A percentile compares a stretch with the other conserved stretches of the same genome.
phyloP scores from a whole-genome alignment of 495 filamentous ascomycete genomes.

The Neurospora africana region DNA sequence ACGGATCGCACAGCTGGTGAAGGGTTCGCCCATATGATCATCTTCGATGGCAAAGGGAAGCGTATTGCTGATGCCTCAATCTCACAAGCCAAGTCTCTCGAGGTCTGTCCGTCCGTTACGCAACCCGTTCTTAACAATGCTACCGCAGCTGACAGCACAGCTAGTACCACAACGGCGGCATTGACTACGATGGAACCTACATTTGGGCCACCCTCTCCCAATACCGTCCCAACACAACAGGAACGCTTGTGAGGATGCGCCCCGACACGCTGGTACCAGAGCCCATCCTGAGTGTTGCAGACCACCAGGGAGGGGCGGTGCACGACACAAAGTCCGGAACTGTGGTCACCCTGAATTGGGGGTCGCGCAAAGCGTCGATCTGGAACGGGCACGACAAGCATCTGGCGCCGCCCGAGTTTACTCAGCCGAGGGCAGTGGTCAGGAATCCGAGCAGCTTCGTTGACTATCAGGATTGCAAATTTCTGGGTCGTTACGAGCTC shows the following conservation, averaged over 20 bases:
- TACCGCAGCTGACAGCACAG: not conserved
- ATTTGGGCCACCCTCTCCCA: slow-evolving; percentile 27
- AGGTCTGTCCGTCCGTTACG: slow-evolving; percentile 1
- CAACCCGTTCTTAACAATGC: not conserved
- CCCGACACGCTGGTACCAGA: slow-evolving; percentile 19
- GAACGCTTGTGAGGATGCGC: slow-evolving; percentile 23
- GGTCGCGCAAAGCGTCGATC: slow-evolving; percentile 19
- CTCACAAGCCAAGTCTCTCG: slow-evolving; percentile 14
- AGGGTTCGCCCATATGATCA: slow-evolving; percentile 25
- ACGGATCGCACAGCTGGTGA: slow-evolving; percentile 21
- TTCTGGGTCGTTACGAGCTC: slow-evolving; percentile 18
- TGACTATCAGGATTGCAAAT: slow-evolving; percentile 34
- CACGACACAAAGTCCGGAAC: slow-evolving; percentile 19
- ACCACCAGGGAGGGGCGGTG: slow-evolving; percentile 28
- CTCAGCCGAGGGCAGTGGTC: slow-evolving; percentile 7
- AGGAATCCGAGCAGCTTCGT: slow-evolving; percentile 22
- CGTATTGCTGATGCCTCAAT: slow-evolving; percentile 27
- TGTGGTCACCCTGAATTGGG: slow-evolving; percentile 29
- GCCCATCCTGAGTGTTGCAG: slow-evolving; percentile 15
- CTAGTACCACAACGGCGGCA: slow-evolving; percentile 26
- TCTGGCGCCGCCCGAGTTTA: slow-evolving; percentile 16
- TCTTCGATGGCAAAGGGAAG: slow-evolving; percentile 22
- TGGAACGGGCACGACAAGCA: slow-evolving; percentile 19
- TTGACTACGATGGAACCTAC: slow-evolving; percentile 32
- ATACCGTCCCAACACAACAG: slow-evolving; percentile 30